Evolutionary conservation across 1,284 basidiomycete species (phyloP).

Genomic region (Lentinus polychrous): DNA sequence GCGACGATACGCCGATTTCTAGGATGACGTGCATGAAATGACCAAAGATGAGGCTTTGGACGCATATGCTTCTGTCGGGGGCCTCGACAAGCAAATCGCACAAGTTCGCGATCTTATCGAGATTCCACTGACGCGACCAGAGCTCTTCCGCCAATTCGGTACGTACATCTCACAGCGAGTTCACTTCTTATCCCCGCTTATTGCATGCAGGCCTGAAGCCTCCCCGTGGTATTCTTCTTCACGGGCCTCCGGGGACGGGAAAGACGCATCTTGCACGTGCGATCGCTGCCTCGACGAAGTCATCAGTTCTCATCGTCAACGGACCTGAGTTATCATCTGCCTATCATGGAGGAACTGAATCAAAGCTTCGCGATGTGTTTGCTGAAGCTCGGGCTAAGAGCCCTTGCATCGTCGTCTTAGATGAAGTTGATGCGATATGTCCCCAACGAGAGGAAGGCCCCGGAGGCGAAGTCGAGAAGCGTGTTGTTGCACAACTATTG

Average conservation of each 20-base stretch:
- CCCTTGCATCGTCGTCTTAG: slow-evolving; percentile 91
- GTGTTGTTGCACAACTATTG: slow-evolving; percentile 92
- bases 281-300: slow-evolving; percentile 75
- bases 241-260: slow-evolving; percentile 92
- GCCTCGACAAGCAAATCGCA: slow-evolving; percentile 82
- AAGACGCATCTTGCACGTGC: slow-evolving; percentile 91
- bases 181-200: slow-evolving; percentile 3
- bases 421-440: slow-evolving; percentile 95
- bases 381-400: slow-evolving; percentile 73
- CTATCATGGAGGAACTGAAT: slow-evolving; percentile 96
- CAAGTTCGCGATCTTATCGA: slow-evolving; percentile 93
- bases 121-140: slow-evolving; percentile 85
- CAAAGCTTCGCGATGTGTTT: slow-evolving; percentile 86
- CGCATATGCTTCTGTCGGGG: slow-evolving; percentile 78
- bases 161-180: slow-evolving; percentile 16
- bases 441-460: slow-evolving; percentile 84
- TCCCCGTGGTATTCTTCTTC: slow-evolving; percentile 83
- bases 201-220: slow-evolving; percentile 69
- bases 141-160: slow-evolving; percentile 89
- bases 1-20: too few species aligned
- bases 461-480: slow-evolving; percentile 90
- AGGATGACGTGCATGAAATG: background rate
- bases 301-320: slow-evolving; percentile 84
- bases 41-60: slow-evolving; percentile 26
- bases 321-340: slow-evolving; percentile 93